These are phyloP conservation scores for Bullera alba DNA, from an alignment of 768 basidiomycete genomes.

Conservation along the genomic window DNA sequence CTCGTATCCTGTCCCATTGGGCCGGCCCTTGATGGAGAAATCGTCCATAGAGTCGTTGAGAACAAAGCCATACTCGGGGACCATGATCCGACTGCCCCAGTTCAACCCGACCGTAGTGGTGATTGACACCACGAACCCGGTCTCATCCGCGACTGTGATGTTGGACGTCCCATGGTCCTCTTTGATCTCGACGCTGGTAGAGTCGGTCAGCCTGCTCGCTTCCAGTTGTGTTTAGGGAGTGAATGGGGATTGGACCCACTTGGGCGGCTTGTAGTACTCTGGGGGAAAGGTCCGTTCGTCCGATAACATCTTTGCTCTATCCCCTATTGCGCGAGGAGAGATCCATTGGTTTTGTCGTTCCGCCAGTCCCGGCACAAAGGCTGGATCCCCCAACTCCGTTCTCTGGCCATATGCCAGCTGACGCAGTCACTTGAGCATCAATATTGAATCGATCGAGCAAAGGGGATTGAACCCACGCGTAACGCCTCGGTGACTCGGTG, in stretches of 20 bases:
- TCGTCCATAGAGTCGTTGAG: slow-evolving; percentile 41
- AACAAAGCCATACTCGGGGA: slow-evolving; percentile 30
- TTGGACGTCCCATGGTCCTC: slow-evolving; percentile 36
- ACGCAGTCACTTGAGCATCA: neutral
- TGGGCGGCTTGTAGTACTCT: slow-evolving; percentile 29
- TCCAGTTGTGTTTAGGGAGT: neutral
- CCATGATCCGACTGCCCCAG: slow-evolving; percentile 36
- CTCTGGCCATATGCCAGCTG: slow-evolving; percentile 38
- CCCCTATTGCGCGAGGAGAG: slow-evolving; percentile 1
- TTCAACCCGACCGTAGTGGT: slow-evolving; percentile 34
- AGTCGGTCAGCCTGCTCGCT: neutral
- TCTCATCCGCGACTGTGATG: slow-evolving; percentile 31
- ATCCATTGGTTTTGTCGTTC: slow-evolving; percentile 24
- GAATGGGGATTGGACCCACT: slow-evolving; percentile 5
- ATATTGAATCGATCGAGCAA: neutral
- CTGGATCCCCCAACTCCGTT: slow-evolving; percentile 36
- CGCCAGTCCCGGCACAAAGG: slow-evolving; percentile 19
- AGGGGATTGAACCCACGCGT: slow-evolving; percentile 49
- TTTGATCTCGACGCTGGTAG: slow-evolving; percentile 23
- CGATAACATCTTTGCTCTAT: slow-evolving; percentile 19
- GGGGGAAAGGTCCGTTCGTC: slow-evolving; percentile 26
- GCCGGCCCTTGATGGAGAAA: slow-evolving; percentile 28
- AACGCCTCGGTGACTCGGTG: slow-evolving; percentile 76
- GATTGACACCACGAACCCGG: slow-evolving; percentile 31
- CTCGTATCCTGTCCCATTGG: slow-evolving; percentile 34